phyloP scores from a whole-genome alignment of 257 asterid genomes.

The Ilex asprella region DNA sequence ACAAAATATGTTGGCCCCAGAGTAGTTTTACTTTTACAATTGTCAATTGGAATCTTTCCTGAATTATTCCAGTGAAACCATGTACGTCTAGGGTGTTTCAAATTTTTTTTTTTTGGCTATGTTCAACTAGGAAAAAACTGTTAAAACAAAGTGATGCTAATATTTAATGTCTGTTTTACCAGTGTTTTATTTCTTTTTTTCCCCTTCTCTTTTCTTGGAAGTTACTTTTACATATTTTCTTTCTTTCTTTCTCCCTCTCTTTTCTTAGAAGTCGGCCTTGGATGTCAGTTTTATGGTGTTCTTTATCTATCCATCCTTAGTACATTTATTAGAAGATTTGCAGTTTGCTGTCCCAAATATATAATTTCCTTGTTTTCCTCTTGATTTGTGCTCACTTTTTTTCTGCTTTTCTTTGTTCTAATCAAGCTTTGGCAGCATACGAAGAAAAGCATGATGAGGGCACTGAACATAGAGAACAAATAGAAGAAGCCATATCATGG shows the following conservation, averaged over 20 bases:
- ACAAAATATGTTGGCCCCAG: no score
- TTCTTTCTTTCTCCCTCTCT: no score
- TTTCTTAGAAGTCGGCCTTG: background rate
- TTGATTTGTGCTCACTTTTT: constrained; percentile 14
- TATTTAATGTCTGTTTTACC: no score
- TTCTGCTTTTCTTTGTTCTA: constrained; percentile 8
- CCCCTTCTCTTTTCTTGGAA: background rate
- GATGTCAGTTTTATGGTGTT: background rate
- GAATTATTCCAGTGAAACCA: no score
- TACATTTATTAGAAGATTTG: background rate
- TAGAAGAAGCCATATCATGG: constrained; percentile 86
- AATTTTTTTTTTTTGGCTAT: no score
- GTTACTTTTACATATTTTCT: background rate
- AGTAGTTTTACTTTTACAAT: no score
- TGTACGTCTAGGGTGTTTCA: no score
- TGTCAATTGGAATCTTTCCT: background rate
- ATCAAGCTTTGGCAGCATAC: constrained; percentile 45
- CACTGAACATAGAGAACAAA: constrained; percentile 46
- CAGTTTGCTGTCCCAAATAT: no score
- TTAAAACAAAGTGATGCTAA: no score
- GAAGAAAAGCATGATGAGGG: constrained; percentile 44
- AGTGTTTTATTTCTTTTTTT: no score
- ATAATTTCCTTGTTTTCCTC: background rate
- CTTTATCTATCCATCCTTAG: constrained; percentile 2
- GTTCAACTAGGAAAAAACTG: no score